Base-by-base conservation (phyloP, 805 yeast species). In the Candida adriatica region DNA sequence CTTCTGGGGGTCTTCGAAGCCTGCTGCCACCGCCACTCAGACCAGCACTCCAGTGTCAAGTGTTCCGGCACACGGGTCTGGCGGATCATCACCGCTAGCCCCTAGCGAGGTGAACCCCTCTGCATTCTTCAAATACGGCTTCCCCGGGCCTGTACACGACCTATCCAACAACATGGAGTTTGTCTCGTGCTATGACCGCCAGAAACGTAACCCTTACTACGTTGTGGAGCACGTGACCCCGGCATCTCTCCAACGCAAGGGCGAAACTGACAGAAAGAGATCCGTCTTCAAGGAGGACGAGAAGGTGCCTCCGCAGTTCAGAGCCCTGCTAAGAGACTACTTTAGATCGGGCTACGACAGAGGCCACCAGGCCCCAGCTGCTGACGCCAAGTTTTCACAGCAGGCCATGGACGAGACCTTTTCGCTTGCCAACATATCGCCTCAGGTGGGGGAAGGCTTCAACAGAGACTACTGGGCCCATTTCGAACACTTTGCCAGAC, bases 391-490 rank as follows among this genome's bases (percentile, higher is more conserved):
- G 53, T 92, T 75, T 60, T 75, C 76, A 19, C 98, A 92, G 58
- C 46, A 55, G 13, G 96, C 96, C 13, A 90, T 92, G 97, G 80
- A 92, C 58, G 95, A 90, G 55, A 92, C 98, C 0, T 92, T 92
- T 51, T 74, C 65, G 42, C 62, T 92, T 46, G 79, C 95, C 6
- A 92, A 92, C 58, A 90, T 92, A 69, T 74, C 94, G 6, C 98
- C 98, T 1, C 98, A 92, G 56, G 95, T 92, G 4, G 98, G 98
- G 4, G 94, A 81, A 5, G 98, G 98, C 0, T 92, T 92, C 64
- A 92, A 92, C 60, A 70, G 98, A 47, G 97, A 92, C 55, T 82
- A 92, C 55, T 92, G 98, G 98, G 94, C 97, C 0, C 95, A 87
- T 55, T 75, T 92, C 38, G 98, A 92, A 58, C 82, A 83, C 49